These are phyloP conservation scores for Talinum fruticosum DNA, from an alignment of 148 eudicot species.

Conservation along the genomic window DNA sequence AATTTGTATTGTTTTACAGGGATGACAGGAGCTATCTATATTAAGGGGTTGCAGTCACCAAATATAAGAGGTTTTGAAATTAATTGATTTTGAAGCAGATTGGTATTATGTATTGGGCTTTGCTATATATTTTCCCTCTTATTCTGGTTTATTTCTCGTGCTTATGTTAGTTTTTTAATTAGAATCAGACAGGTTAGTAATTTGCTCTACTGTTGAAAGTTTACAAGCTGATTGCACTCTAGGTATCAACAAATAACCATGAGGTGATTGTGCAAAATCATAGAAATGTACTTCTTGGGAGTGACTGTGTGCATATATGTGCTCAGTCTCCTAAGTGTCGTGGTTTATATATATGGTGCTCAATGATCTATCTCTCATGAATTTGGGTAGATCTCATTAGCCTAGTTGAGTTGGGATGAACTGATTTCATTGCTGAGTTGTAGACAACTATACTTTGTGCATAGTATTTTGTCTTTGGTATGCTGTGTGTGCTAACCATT, in stretches of 20 bases:
- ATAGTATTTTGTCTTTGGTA: neutral
- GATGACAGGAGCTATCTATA: conserved; percentile 94
- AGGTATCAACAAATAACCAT: neutral
- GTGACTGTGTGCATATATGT: neutral
- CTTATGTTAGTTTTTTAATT: neutral
- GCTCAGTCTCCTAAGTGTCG: neutral
- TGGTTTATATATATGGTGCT: neutral
- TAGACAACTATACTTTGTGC: neutral
- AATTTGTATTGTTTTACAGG: conserved; percentile 42
- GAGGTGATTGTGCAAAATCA: neutral
- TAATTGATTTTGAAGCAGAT: neutral
- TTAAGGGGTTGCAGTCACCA: conserved; percentile 84
- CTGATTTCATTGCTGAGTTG: neutral
- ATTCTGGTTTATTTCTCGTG: neutral
- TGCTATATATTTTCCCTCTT: neutral
- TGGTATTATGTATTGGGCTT: neutral
- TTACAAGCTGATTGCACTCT: neutral
- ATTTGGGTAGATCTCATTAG: neutral
- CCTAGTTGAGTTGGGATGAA: neutral
- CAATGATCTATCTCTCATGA: neutral
- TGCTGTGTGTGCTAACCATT: neutral
- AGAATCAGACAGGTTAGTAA: neutral
- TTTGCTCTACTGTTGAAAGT: neutral
- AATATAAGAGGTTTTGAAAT: conserved; percentile 67
- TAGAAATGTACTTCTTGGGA: neutral